Conservation (phyloP, 2,329 filamentous ascomycete species). For the Aspergillus hiratsukae region DNA sequence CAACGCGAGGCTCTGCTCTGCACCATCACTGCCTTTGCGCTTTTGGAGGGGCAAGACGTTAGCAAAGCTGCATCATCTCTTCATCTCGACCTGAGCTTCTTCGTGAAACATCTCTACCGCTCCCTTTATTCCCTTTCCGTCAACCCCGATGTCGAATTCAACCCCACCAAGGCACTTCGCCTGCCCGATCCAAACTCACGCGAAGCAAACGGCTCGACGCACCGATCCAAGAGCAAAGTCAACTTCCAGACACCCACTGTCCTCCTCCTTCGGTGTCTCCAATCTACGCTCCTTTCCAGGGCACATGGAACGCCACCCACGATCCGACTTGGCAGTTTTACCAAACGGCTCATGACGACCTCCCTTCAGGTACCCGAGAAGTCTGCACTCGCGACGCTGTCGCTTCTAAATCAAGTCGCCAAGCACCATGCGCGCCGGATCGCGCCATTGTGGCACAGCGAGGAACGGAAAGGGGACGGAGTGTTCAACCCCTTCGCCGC, state of each 20-base stretch:
- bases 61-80: constrained; percentile 76
- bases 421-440: constrained; percentile 80
- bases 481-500: constrained; percentile 69
- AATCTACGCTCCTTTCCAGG: constrained; percentile 73
- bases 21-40: constrained; percentile 93
- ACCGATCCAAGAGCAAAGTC: constrained; percentile 61
- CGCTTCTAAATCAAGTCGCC: constrained; percentile 70
- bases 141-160: constrained; percentile 80
- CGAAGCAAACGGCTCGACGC: constrained; percentile 30
- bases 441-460: constrained; percentile 84
- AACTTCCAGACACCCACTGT: constrained; percentile 95
- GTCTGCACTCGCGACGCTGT: constrained; percentile 73
- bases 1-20: constrained; percentile 87
- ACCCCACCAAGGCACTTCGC: constrained; percentile 66
- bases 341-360: constrained; percentile 80
- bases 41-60: constrained; percentile 89
- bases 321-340: constrained; percentile 81
- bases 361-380: constrained; percentile 88
- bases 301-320: constrained; percentile 72
- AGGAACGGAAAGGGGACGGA: constrained; percentile 88
- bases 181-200: constrained; percentile 60
- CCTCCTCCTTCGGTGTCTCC: constrained; percentile 80
- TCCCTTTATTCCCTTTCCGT: constrained; percentile 73
- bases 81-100: constrained; percentile 89
- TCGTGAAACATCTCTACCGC: constrained; percentile 89